These are phyloP conservation scores for Besnoitia besnoiti DNA, from an alignment of 169 alveolate genomes.

Conservation along the genomic window DNA sequence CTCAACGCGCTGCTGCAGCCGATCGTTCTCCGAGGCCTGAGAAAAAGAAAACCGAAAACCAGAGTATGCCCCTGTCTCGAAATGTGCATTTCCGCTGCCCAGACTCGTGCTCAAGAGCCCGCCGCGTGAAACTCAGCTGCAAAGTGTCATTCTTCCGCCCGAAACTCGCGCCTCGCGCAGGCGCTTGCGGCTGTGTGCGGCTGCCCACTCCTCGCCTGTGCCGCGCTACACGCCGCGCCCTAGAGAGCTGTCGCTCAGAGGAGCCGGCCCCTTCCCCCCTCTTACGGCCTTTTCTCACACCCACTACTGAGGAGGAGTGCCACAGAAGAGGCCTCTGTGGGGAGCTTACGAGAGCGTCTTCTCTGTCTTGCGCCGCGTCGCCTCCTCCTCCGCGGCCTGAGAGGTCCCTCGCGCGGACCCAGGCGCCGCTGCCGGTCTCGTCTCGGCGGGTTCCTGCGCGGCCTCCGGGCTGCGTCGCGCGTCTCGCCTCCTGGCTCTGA, in stretches of 20 bases:
- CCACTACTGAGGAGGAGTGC: too few relatives aligned
- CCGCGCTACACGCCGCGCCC: too few relatives aligned
- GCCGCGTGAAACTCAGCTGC: too few relatives aligned
- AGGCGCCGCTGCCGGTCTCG: not conserved
- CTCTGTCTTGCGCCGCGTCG: not conserved
- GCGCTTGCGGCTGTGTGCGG: too few relatives aligned
- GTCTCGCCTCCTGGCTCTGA: not conserved
- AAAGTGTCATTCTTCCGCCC: too few relatives aligned
- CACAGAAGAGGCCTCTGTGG: too few relatives aligned
- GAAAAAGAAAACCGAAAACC: not conserved
- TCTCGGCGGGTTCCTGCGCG: not conserved
- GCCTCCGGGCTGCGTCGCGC: not conserved
- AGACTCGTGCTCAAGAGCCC: not conserved
- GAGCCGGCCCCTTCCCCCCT: too few relatives aligned
- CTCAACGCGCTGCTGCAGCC: constrained; percentile 31
- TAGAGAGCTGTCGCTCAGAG: too few relatives aligned
- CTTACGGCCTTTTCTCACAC: too few relatives aligned
- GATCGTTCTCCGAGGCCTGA: constrained; percentile 25
- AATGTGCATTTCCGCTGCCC: not conserved
- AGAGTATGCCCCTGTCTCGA: not conserved
- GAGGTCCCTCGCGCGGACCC: not conserved
- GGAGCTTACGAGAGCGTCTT: not conserved
- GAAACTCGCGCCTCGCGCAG: too few relatives aligned
- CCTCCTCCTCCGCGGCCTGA: not conserved
- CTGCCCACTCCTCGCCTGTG: too few relatives aligned